These are phyloP conservation scores for Aspergillus sp. DNA, from an alignment of 2,329 filamentous ascomycete genomes.

Conservation along the genomic window DNA sequence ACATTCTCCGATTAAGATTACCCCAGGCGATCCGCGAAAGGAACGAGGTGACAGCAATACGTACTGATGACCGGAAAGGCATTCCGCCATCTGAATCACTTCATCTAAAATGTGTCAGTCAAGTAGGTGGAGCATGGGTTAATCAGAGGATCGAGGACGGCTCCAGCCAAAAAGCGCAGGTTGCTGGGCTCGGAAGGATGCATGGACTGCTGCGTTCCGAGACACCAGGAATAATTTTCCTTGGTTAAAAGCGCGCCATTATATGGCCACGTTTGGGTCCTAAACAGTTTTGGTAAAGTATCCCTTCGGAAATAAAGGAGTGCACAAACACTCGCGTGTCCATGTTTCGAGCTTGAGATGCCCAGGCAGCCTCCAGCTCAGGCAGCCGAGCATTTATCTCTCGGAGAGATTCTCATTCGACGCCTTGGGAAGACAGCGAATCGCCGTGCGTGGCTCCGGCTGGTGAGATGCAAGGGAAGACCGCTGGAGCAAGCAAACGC, in stretches of 20 bases:
- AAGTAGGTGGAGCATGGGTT: neutral
- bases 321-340: neutral
- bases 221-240: neutral
- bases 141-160: neutral
- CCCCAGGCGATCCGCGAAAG: neutral
- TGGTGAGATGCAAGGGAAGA: slow-evolving; percentile 5
- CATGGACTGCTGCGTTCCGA: slow-evolving; percentile 1
- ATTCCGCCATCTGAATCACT: neutral
- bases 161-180: neutral
- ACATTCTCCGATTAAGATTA: neutral
- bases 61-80: neutral
- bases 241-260: neutral
- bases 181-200: neutral
- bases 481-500: slow-evolving; percentile 5
- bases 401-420: slow-evolving; percentile 5
- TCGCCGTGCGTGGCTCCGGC: neutral
- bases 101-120: neutral
- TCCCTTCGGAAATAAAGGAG: slow-evolving; percentile 5
- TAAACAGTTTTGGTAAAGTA: neutral
- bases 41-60: neutral
- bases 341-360: neutral
- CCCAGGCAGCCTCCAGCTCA: neutral
- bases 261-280: neutral
- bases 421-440: slow-evolving; percentile 4
- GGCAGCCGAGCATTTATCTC: slow-evolving; percentile 5